These are phyloP conservation scores for Clonostachys chloroleuca DNA, from an alignment of 2,329 filamentous ascomycete genomes.

Conservation along the genomic window DNA sequence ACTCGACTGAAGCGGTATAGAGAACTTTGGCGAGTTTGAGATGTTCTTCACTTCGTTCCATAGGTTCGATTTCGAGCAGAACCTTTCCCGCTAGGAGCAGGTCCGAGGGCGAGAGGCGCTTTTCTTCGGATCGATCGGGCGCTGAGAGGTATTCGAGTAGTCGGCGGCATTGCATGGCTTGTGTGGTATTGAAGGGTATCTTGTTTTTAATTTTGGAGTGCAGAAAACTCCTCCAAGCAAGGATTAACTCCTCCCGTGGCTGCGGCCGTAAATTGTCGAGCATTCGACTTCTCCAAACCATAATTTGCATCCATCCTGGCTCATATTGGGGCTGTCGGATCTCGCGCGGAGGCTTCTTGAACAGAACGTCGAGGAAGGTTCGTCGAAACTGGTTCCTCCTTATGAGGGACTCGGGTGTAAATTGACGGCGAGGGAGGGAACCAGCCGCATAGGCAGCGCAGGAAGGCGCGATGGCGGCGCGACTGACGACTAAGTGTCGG, in stretches of 20 bases:
- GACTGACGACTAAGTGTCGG: constrained; percentile 30
- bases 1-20: constrained; percentile 22
- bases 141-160: constrained; percentile 58
- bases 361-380: constrained; percentile 57
- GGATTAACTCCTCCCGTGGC: constrained; percentile 53
- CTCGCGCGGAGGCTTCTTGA: constrained; percentile 53
- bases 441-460: constrained; percentile 21
- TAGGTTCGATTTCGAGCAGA: constrained; percentile 31
- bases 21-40: constrained; percentile 40
- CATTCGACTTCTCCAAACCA: constrained; percentile 61
- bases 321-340: constrained; percentile 60
- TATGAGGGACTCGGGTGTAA: neutral
- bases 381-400: constrained; percentile 11
- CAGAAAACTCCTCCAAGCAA: constrained; percentile 64
- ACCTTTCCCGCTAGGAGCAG: constrained; percentile 39
- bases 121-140: constrained; percentile 23
- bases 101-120: constrained; percentile 29
- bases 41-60: constrained; percentile 37
- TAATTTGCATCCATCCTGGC: constrained; percentile 68
- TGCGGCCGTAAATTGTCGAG: constrained; percentile 63
- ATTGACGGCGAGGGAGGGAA: too few relatives aligned
- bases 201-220: constrained; percentile 42
- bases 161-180: constrained; percentile 51
- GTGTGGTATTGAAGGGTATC: constrained; percentile 56
- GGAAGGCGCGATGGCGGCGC: constrained; percentile 21